A percentile compares a stretch with the other conserved stretches of the same genome.
Conservation (phyloP, 495 filamentous ascomycete species). For the Pseudotulostoma volvatum region DNA sequence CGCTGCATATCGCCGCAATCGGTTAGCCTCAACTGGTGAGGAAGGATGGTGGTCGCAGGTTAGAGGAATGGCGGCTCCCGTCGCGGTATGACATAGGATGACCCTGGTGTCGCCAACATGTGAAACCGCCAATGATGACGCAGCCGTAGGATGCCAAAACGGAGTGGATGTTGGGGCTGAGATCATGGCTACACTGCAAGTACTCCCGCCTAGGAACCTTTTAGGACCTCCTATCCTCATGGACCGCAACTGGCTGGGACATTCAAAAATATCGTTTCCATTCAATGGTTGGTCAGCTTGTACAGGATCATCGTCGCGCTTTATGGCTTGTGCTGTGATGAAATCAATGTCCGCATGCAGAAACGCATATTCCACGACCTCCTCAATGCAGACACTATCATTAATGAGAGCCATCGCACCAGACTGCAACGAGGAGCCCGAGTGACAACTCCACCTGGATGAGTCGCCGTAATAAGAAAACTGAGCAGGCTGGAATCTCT, state of each 20-base stretch:
- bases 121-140: constrained; percentile 67
- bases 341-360: constrained; percentile 87
- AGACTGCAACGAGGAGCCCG: constrained; percentile 3
- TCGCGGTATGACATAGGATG: constrained; percentile 65
- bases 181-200: constrained; percentile 74
- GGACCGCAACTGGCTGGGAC: constrained; percentile 38
- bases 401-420: constrained; percentile 1
- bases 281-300: constrained; percentile 60
- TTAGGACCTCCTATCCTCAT: constrained; percentile 49
- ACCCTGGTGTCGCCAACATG: constrained; percentile 91
- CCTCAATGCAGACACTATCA: constrained; percentile 27
- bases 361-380: constrained; percentile 69
- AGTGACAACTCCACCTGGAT: constrained; percentile 5
- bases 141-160: constrained; percentile 83
- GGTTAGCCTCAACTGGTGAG: constrained; percentile 62
- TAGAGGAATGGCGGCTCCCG: constrained; percentile 59
- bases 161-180: constrained; percentile 80
- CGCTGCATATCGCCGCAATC: constrained; percentile 69
- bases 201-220: constrained; percentile 83
- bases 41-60: constrained; percentile 85
- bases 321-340: constrained; percentile 64
- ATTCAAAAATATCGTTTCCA: constrained; percentile 59
- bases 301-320: constrained; percentile 44
- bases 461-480: constrained; percentile 29
- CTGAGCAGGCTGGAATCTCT: constrained; percentile 61